Base-by-base conservation (phyloP, 768 basidiomycete species). In the Tulasnella sp. region DNA sequence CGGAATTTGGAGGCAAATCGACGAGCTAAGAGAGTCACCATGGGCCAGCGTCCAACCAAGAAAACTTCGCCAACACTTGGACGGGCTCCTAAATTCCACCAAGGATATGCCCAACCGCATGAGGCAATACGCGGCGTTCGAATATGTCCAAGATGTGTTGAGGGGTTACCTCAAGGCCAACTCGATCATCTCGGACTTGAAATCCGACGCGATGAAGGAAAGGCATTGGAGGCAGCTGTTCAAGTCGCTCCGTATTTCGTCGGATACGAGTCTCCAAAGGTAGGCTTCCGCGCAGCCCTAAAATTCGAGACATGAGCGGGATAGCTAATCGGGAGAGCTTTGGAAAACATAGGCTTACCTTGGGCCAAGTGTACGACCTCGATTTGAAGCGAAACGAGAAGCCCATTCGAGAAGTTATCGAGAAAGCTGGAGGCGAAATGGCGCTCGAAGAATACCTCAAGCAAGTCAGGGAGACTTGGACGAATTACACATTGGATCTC, bases 51-150 rank as follows among this genome's bases (percentile, higher is more conserved):
- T 99, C 52, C 96, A 86, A 83, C 94, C 98, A 34, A 91, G 98
- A 83, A 99, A 99, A 86, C 84, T 99, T 79, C 92, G 98, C 82
- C 94, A 97, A 83, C 94, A 95, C 81, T 92, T 99, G 77, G 97
- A 99, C 83, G 91, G 90, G n/a, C 88, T 99, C 71, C 86, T 99
- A 75, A 88, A 90, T 36, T 95, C 95, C n/a, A 98, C 97, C 34
- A 95, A 96, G 87, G 97, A 99, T 73, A 98, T 99, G 97, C 98
- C 98, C 0, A 97, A 95, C 48, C 89, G 97, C 80, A 99, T 99
- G 98, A 90, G 98, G 76, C 98, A 99, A 84, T 99, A 99, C 85
- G 95, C 96, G 12, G 98, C 98, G 0, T 99, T 98, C 84, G 98
- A 99, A 88, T 97, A 94, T 84, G 96, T 99, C 2, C 97, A 99